Conservation (phyloP, 306 rosid species). For the Sechiopsis laciniata region DNA sequence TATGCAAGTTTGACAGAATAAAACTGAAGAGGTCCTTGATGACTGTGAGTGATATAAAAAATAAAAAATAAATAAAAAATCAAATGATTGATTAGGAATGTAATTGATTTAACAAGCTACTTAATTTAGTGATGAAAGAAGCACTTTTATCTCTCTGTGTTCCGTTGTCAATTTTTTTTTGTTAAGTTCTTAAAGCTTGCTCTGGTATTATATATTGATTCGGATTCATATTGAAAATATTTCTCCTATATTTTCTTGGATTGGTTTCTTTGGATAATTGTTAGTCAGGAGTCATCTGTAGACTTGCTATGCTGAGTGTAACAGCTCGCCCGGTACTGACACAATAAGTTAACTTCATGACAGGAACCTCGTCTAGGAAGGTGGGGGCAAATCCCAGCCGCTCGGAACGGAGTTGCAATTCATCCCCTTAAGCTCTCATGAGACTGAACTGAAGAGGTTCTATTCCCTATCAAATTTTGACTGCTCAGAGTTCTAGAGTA, state of each 20-base stretch:
- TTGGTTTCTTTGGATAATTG: not conserved
- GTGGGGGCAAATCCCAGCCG: slow-evolving; percentile 56
- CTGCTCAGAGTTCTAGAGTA: slow-evolving; percentile 13
- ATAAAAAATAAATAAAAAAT: no score
- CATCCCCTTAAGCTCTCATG: slow-evolving; percentile 56
- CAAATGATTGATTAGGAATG: not conserved
- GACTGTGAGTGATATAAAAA: no score
- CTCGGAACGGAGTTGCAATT: slow-evolving; percentile 69
- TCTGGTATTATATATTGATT: not conserved
- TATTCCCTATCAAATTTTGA: slow-evolving; percentile 53
- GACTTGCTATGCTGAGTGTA: not conserved
- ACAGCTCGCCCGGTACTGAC: not conserved
- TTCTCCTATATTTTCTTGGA: not conserved
- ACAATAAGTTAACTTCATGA: slow-evolving; percentile 11
- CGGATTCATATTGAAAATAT: not conserved
- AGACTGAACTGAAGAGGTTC: slow-evolving; percentile 28
- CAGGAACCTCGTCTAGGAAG: slow-evolving; percentile 97
- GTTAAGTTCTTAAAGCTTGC: not conserved
- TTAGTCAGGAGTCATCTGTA: not conserved
- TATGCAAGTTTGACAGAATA: not conserved
- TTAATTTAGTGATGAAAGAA: not conserved
- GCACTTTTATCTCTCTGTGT: not conserved
- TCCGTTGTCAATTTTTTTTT: not conserved
- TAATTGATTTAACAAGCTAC: not conserved
- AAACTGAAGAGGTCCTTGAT: not conserved